Base-by-base conservation (phyloP, 2,329 filamentous ascomycete genomes). In the Leptoxyphium fumago region DNA sequence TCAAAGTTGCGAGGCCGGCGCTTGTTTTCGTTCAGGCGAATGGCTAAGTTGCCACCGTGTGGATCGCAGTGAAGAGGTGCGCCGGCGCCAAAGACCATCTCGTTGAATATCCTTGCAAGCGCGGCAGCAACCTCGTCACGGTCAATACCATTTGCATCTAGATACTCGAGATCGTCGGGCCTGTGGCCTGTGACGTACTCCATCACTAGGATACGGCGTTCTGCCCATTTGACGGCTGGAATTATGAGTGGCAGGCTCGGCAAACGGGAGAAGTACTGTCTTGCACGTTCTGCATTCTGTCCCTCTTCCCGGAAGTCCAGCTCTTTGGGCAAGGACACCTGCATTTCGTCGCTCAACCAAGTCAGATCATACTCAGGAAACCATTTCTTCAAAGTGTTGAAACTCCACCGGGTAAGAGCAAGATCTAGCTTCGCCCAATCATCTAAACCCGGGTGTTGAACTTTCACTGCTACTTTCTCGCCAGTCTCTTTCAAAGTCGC, bases 281-380 rank as follows among this genome's bases (percentile, higher is more conserved):
- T 78, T 32, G 85, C 84, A 40, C 83, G 75, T 39, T 71, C 75
- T 9, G 93, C 88, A 61, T 98, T 98, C 43, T 78, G 66, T 4
- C 83, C 91, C 61, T 98, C 91, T 54, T 78, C 78, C 34, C 77
- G 70, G 58, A 98, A 98, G 60, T 98, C 83, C 43, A 98, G 71
- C 63, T 98, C 91, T 59, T 89, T 80, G 0, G 91, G 91, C 6
- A 98, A 67, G 2, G 87, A 95, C 15, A 78, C 66, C 47, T 95
- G 85, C 82, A 98, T 93, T 64, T 98, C 91, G 7, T 80, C 78
- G 1, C 86, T 88, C 9, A 98, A 70, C 91, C 91, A 98, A 58
- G 94, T 88, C 26, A 98, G 72, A 61, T 98, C 91, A 62, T 98
- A 98, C 55, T 96, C 88, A 2, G 93, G 93, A 59, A 98, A 98